Percentiles rank a stretch among this genome's conserved stretches.
Conservation (phyloP, 2,329 filamentous ascomycete genomes). For the Teratosphaeria nubilosa region DNA sequence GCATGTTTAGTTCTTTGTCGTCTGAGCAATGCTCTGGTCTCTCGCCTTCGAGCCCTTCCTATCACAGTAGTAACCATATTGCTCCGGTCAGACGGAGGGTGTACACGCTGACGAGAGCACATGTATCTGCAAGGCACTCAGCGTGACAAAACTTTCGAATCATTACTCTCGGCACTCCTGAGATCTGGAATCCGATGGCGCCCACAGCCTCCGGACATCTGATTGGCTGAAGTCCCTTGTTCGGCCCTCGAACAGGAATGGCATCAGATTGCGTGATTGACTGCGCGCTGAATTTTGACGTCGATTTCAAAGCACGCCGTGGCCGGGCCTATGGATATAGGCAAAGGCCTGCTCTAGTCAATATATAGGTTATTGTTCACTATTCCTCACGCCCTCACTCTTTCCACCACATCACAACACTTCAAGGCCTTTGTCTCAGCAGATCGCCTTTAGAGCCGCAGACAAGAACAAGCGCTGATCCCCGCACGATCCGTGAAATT, state of each 20-base stretch:
- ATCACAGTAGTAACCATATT: background rate
- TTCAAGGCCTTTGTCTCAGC: background rate
- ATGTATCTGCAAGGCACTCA: background rate
- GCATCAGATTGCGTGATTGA: constrained; percentile 2
- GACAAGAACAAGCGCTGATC: background rate
- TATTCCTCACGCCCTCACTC: background rate
- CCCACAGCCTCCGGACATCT: background rate
- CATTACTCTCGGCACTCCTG: background rate
- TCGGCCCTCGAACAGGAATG: background rate
- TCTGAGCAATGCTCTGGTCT: background rate
- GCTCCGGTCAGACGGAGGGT: background rate
- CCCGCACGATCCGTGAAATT: background rate
- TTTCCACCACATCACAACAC: background rate
- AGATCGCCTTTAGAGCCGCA: background rate
- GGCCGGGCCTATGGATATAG: constrained; percentile 13
- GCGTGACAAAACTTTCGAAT: background rate
- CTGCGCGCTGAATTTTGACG: constrained; percentile 6
- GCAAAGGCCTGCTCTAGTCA: constrained; percentile 1
- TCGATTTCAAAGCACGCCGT: constrained; percentile 13
- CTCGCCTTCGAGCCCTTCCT: background rate
- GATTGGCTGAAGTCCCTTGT: constrained; percentile 1
- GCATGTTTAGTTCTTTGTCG: background rate
- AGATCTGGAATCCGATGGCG: background rate
- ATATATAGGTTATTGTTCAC: constrained; percentile 1
- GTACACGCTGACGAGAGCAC: background rate